phyloP scores from a whole-genome alignment of 176 grass and related monocot species.

The Aegilops sharonensis region DNA sequence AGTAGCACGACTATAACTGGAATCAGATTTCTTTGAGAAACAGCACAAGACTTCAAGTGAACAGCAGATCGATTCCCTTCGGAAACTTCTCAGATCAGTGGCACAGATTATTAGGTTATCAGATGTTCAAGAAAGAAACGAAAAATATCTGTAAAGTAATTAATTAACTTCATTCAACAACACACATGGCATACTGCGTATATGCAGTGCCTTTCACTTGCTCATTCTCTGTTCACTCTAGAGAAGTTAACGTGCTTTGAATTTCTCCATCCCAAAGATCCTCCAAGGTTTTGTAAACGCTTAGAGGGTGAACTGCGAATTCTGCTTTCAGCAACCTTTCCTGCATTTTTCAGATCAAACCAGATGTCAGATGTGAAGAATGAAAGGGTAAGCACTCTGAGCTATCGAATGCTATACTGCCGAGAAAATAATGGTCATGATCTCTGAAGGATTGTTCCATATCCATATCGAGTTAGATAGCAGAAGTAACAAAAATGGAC shows the following conservation, averaged over 20 bases:
- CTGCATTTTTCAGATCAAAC: constrained; percentile 25
- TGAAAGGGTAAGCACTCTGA: background rate
- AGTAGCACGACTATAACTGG: background rate
- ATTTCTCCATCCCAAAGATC: constrained; percentile 72
- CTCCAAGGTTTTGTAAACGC: constrained; percentile 46
- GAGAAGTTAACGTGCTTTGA: background rate
- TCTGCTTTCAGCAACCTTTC: constrained; percentile 20
- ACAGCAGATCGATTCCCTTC: background rate
- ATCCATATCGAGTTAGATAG: background rate
- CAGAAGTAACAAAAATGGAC: background rate
- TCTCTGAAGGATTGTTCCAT: background rate
- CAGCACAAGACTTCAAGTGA: background rate
- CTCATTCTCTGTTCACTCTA: background rate
- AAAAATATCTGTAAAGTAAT: background rate
- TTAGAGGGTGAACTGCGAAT: constrained; percentile 15
- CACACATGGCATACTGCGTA: background rate
- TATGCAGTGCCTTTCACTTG: background rate
- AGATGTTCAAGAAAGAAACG: background rate
- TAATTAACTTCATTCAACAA: background rate
- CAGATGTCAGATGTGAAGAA: background rate
- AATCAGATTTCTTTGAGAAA: background rate
- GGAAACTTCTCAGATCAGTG: background rate
- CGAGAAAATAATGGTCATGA: background rate
- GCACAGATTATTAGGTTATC: background rate
- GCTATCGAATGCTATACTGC: background rate